A percentile compares a stretch with the other conserved stretches of the same genome.
These are phyloP conservation scores for Echinochloa phyllopogon DNA, from an alignment of 176 grass and related monocot genomes.

Conservation along the genomic window DNA sequence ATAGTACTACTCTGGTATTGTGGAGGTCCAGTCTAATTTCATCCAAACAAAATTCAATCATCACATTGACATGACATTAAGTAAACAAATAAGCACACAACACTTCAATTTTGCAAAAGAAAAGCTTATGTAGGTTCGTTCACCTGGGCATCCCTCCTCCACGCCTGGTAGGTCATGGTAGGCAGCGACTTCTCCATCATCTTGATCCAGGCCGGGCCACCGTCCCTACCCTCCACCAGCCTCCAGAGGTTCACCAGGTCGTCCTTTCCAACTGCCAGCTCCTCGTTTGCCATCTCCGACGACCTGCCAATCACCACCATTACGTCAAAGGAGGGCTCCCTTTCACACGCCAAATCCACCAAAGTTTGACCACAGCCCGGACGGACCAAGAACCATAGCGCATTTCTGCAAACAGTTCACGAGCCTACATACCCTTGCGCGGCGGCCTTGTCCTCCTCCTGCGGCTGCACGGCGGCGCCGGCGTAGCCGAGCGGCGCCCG, in stretches of 20 bases:
- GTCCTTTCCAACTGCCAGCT: conserved; percentile 58
- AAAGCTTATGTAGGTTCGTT: not conserved
- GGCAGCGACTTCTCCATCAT: conserved; percentile 85
- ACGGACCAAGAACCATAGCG: not conserved
- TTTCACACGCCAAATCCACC: conserved; percentile 39
- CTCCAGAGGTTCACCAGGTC: conserved; percentile 75
- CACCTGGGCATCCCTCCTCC: conserved; percentile 86
- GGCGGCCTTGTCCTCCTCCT: conserved; percentile 14
- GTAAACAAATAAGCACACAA: not conserved
- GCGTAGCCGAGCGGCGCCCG: conserved; percentile 46
- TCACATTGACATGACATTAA: not conserved
- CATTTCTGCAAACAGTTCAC: conserved; percentile 36
- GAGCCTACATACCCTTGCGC: conserved; percentile 46
- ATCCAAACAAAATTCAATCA: conserved; percentile 20
- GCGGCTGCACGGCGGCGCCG: conserved; percentile 27
- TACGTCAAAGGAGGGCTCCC: conserved; percentile 16
- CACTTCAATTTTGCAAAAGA: conserved; percentile 19
- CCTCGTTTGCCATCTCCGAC: conserved; percentile 46
- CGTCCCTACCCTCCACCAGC: conserved; percentile 74
- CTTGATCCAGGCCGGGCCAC: conserved; percentile 71
- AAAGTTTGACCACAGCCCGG: conserved; percentile 34
- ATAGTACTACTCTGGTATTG: conserved; percentile 79
- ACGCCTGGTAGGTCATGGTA: conserved; percentile 75
- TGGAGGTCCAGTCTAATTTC: conserved; percentile 59
- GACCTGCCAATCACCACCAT: conserved; percentile 48